Conservation (phyloP, 345 rosid genomes). For the Cochlearia excelsa region DNA sequence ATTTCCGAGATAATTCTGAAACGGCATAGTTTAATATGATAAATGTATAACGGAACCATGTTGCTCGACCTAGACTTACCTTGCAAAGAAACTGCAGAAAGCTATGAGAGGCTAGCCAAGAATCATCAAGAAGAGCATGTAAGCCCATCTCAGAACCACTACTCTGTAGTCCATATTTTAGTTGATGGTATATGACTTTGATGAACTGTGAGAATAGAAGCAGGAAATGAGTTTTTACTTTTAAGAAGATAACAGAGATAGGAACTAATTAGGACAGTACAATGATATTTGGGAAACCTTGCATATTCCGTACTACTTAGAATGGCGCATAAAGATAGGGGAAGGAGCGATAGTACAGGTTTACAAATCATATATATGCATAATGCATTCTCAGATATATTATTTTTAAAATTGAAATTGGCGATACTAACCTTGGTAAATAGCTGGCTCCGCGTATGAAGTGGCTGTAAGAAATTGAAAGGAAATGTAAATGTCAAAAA, state of each 20-base stretch:
- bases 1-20: neutral
- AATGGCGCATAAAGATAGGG: slow-evolving; percentile 2
- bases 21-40: neutral
- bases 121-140: slow-evolving; percentile 66
- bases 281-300: slow-evolving; percentile 7
- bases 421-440: slow-evolving; percentile 60
- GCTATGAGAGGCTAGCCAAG: slow-evolving; percentile 81
- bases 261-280: neutral
- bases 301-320: neutral
- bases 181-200: slow-evolving; percentile 75
- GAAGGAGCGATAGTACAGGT: neutral
- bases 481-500: slow-evolving; percentile 8
- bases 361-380: slow-evolving; percentile 4
- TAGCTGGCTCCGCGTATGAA: slow-evolving; percentile 73
- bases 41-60: slow-evolving; percentile 2
- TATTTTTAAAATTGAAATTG: neutral
- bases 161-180: slow-evolving; percentile 69
- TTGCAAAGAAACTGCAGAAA: slow-evolving; percentile 74
- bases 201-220: slow-evolving; percentile 57
- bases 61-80: slow-evolving; percentile 38
- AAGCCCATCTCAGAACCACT: slow-evolving; percentile 46
- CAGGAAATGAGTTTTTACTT: neutral
- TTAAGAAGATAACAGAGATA: neutral
- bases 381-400: slow-evolving; percentile 11
- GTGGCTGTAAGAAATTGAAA: slow-evolving; percentile 58